Conservation (phyloP, 441 rosid genomes). For the Hura crepitans region DNA sequence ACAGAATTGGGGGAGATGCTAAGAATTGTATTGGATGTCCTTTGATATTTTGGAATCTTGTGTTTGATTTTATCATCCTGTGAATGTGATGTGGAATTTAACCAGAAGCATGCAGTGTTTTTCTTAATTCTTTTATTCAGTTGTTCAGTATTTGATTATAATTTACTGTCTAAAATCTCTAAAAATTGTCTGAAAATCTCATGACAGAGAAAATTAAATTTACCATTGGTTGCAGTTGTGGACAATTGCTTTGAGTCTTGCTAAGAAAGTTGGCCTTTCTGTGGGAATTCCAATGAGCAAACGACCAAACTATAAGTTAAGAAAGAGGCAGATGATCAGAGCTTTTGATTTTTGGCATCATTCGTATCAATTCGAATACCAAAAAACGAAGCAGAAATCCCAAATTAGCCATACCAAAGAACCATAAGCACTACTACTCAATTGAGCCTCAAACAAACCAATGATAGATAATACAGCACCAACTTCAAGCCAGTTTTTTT, state of each 20-base stretch:
- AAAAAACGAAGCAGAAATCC: slow-evolving; percentile 45
- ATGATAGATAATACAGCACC: slow-evolving; percentile 39
- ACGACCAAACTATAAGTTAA: neutral
- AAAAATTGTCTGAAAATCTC: slow-evolving; percentile 5
- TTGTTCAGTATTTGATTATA: neutral
- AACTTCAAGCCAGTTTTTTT: slow-evolving; percentile 41
- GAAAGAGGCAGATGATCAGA: neutral
- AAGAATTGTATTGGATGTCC: neutral
- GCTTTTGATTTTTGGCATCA: no score
- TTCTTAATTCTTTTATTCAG: neutral
- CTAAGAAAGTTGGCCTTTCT: neutral
- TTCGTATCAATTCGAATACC: neutral
- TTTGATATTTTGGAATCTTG: neutral
- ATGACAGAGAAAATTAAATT: neutral
- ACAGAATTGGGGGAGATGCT: neutral
- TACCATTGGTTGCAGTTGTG: neutral
- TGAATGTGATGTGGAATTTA: no score
- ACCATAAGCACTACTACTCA: slow-evolving; percentile 40
- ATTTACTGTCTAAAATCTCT: slow-evolving; percentile 2
- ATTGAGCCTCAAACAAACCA: slow-evolving; percentile 46
- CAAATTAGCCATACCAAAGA: slow-evolving; percentile 43
- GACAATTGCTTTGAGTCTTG: neutral
- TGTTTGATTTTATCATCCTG: neutral
- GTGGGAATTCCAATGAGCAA: no score
- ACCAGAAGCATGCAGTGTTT: neutral